These are phyloP conservation scores for Apiospora saccharicola DNA, from an alignment of 2,329 filamentous ascomycete species.

Conservation along the genomic window DNA sequence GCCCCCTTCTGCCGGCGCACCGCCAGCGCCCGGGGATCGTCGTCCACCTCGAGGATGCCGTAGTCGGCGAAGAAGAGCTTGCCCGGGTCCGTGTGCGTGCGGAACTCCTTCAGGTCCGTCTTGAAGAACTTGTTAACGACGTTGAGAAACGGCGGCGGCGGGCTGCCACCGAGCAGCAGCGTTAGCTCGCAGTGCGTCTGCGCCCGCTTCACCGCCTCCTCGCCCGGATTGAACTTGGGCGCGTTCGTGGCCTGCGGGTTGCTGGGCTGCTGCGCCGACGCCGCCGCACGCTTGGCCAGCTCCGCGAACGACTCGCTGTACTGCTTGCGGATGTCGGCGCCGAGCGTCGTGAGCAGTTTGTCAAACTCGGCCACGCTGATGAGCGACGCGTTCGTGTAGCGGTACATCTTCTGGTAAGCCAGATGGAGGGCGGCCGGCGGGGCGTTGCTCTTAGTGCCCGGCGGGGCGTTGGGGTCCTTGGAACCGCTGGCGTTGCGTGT, in stretches of 20 bases:
- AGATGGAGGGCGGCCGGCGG: conserved; percentile 62
- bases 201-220: conserved; percentile 50
- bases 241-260: conserved; percentile 45
- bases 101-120: conserved; percentile 64
- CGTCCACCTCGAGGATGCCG: conserved; percentile 70
- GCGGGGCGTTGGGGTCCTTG: conserved; percentile 48
- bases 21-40: conserved; percentile 59
- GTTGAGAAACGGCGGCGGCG: conserved; percentile 55
- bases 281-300: conserved; percentile 53
- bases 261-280: conserved; percentile 39
- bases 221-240: conserved; percentile 45
- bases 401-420: conserved; percentile 62
- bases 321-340: conserved; percentile 56
- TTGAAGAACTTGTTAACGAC: conserved; percentile 73
- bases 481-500: conserved; percentile 46
- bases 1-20: conserved; percentile 45
- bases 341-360: conserved; percentile 61
- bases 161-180: conserved; percentile 58
- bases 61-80: conserved; percentile 78
- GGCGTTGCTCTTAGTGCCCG: conserved; percentile 45
- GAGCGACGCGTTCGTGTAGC: conserved; percentile 57
- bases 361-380: conserved; percentile 70
- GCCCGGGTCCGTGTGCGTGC: conserved; percentile 67
- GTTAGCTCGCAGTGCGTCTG: conserved; percentile 59
- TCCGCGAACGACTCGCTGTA: conserved; percentile 56